A percentile compares a stretch with the other conserved stretches of the same genome.
phyloP scores from a whole-genome alignment of 805 yeast species.

The Kluyveromyces nonfermentans region DNA sequence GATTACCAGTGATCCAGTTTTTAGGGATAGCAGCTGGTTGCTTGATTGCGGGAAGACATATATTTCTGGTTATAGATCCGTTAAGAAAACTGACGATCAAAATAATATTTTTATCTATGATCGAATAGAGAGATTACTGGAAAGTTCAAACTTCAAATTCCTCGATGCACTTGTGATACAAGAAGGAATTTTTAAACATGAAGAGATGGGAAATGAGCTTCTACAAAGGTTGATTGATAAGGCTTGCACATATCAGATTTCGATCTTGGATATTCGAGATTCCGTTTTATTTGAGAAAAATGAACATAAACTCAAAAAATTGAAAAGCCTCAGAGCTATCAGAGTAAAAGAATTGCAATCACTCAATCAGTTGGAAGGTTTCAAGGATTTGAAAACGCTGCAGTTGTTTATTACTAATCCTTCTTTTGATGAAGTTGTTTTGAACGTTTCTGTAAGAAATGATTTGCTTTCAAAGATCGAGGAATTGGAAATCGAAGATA shows the following conservation, averaged over 20 bases:
- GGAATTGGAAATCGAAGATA: conserved; percentile 27
- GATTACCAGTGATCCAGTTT: conserved; percentile 29
- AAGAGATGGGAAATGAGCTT: conserved; percentile 11
- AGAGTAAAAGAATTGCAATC: conserved; percentile 9
- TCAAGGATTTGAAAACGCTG: conserved; percentile 9
- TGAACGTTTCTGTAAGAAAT: conserved; percentile 4
- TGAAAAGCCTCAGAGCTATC: conserved; percentile 8
- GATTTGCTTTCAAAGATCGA: conserved; percentile 10
- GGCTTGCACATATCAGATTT: conserved; percentile 18
- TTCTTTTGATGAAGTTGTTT: conserved; percentile 2
- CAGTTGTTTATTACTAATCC: conserved; percentile 8
- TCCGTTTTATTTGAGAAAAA: conserved; percentile 8
- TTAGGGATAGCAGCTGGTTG: conserved; percentile 24
- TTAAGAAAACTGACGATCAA: conserved; percentile 28
- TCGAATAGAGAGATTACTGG: conserved; percentile 34
- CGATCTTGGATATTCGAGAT: conserved; percentile 16
- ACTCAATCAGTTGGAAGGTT: conserved; percentile 5
- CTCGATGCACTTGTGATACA: conserved; percentile 31
- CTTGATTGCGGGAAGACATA: conserved; percentile 31
- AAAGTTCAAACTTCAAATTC: conserved; percentile 26
- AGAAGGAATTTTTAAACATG: conserved; percentile 23
- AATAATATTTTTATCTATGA: conserved; percentile 31
- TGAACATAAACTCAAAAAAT: conserved; percentile 7
- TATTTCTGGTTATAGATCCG: conserved; percentile 31
- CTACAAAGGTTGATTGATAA: conserved; percentile 13